phyloP scores from a whole-genome alignment of 148 eudicot species.

The Bassia scoparia region DNA sequence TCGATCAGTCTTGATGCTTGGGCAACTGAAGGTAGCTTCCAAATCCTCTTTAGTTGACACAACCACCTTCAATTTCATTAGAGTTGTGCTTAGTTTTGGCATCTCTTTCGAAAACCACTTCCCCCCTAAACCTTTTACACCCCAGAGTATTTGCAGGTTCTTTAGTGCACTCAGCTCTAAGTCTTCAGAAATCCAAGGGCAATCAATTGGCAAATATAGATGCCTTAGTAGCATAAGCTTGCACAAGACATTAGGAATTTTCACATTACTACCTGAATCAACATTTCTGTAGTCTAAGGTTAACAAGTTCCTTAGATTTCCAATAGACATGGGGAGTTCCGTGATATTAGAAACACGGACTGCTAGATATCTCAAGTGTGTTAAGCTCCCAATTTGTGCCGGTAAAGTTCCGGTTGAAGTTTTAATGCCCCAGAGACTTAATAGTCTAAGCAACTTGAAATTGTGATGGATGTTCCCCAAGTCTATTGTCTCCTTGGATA shows the following conservation, averaged over 20 bases:
- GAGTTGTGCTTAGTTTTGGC: background rate
- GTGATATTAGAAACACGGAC: constrained; percentile 19
- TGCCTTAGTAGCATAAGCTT: constrained; percentile 23
- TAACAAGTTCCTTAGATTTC: constrained; percentile 13
- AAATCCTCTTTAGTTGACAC: constrained; percentile 13
- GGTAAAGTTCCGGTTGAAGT: constrained; percentile 15
- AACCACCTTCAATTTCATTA: constrained; percentile 16
- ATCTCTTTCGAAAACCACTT: constrained; percentile 20
- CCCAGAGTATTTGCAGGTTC: constrained; percentile 23
- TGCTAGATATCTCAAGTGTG: constrained; percentile 27
- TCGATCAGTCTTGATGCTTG: constrained; percentile 9
- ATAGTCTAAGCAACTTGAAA: constrained; percentile 20
- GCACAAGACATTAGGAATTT: constrained; percentile 6
- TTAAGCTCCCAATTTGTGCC: constrained; percentile 12
- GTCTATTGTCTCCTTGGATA: constrained; percentile 12
- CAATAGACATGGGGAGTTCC: constrained; percentile 19
- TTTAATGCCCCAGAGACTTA: constrained; percentile 21
- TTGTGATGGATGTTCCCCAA: background rate
- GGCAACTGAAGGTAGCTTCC: constrained; percentile 13
- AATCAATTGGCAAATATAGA: constrained; percentile 20
- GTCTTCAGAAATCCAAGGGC: background rate
- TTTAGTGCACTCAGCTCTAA: background rate
- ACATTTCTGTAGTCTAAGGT: constrained; percentile 30
- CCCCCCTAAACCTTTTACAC: constrained; percentile 1
- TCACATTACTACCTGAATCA: background rate